Evolutionary conservation across 1,284 basidiomycete genomes (phyloP).

Genomic region (Earliella scabrosa): DNA sequence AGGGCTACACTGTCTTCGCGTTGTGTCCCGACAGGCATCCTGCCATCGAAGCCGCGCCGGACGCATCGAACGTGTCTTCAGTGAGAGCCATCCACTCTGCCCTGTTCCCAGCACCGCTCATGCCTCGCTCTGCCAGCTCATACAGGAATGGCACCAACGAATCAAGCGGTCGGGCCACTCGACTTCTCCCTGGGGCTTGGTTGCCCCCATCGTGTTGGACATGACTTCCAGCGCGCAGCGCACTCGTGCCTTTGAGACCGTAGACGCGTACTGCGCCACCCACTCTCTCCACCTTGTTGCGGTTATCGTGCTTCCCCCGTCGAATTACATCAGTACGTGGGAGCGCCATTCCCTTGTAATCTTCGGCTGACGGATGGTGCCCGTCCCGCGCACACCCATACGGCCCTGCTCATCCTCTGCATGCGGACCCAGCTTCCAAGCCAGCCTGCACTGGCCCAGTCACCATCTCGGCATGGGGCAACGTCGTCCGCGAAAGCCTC

Average conservation of each 20-base stretch:
- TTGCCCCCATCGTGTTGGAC: slow-evolving; percentile 39
- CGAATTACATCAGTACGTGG: slow-evolving; percentile 13
- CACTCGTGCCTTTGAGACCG: slow-evolving; percentile 35
- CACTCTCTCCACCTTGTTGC: slow-evolving; percentile 36
- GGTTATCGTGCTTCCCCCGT: slow-evolving; percentile 30
- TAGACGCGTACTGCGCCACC: slow-evolving; percentile 35
- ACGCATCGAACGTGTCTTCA: slow-evolving; percentile 31
- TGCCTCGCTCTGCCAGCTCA: slow-evolving; percentile 28
- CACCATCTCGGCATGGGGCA: slow-evolving; percentile 27
- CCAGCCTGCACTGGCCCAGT: slow-evolving; percentile 12
- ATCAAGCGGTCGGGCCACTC: slow-evolving; percentile 34
- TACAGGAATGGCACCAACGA: slow-evolving; percentile 40
- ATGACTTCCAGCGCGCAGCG: slow-evolving; percentile 33
- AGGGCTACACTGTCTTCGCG: slow-evolving; percentile 40
- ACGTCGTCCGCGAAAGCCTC: slow-evolving; percentile 27
- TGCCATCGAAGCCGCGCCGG: slow-evolving; percentile 5
- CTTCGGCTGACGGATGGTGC: slow-evolving; percentile 14
- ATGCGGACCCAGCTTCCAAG: slow-evolving; percentile 7
- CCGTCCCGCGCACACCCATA: slow-evolving; percentile 1
- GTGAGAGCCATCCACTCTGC: slow-evolving; percentile 25
- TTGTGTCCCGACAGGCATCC: slow-evolving; percentile 30
- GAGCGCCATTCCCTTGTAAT: slow-evolving; percentile 12
- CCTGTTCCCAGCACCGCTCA: slow-evolving; percentile 6
- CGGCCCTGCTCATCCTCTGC: background rate
- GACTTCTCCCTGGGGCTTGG: slow-evolving; percentile 33